phyloP scores from a whole-genome alignment of 2,329 filamentous ascomycete genomes.

The Knoxdaviesia capensis region DNA sequence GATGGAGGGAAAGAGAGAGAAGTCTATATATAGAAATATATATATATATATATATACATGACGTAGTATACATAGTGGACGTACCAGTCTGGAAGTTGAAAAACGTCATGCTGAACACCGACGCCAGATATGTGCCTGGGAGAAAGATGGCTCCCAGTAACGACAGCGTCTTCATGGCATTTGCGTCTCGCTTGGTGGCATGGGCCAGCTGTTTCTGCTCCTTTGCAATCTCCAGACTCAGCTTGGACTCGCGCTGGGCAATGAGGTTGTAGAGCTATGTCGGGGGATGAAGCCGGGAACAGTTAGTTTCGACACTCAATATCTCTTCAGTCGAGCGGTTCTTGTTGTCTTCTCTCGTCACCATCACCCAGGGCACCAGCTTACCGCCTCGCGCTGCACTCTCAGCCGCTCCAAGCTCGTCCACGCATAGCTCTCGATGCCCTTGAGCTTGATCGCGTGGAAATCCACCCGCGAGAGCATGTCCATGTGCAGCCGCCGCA shows the following conservation, averaged over 20 bases:
- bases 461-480: conserved; percentile 36
- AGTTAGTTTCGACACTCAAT: neutral
- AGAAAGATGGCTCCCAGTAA: conserved; percentile 43
- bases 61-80: too few relatives aligned
- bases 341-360: too few relatives aligned
- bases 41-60: too few relatives aligned
- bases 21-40: too few relatives aligned
- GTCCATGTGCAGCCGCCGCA: conserved; percentile 21
- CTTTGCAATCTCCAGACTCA: conserved; percentile 41
- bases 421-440: conserved; percentile 41
- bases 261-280: conserved; percentile 43
- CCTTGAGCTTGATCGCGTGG: conserved; percentile 37
- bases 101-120: conserved; percentile 46
- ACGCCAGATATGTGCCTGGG: conserved; percentile 40
- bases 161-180: conserved; percentile 45
- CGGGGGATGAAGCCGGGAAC: neutral
- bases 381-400: conserved; percentile 39
- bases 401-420: conserved; percentile 39
- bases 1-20: too few relatives aligned
- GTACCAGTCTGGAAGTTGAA: conserved; percentile 36
- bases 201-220: conserved; percentile 39
- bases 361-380: conserved; percentile 8
- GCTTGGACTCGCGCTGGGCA: conserved; percentile 41
- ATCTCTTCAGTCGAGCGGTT: neutral
- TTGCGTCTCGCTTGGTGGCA: conserved; percentile 39